phyloP scores from a whole-genome alignment of 345 rosid genomes.

The Balakata baccata region DNA sequence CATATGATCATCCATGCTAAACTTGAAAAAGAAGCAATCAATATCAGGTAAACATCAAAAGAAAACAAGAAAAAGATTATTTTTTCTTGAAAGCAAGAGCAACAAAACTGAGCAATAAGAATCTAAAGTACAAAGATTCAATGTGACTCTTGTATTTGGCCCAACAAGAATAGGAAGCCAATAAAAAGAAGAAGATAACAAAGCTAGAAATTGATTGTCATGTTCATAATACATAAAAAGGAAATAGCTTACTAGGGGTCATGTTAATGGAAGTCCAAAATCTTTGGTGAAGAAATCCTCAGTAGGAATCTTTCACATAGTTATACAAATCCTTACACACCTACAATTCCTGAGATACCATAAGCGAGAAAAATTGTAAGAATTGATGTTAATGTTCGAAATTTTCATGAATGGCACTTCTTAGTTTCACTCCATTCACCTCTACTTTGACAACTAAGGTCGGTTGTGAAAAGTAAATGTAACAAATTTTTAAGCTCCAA shows the following conservation, averaged over 20 bases:
- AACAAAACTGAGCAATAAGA: too few relatives aligned
- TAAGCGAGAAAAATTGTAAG: slow-evolving; percentile 18
- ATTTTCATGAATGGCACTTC: slow-evolving; percentile 37
- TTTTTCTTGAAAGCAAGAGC: too few relatives aligned
- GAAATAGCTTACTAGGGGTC: slow-evolving; percentile 60
- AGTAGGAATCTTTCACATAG: slow-evolving; percentile 94
- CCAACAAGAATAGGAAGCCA: too few relatives aligned
- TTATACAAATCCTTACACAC: slow-evolving; percentile 93
- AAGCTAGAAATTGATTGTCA: background rate
- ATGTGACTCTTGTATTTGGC: too few relatives aligned
- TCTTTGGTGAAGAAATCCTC: slow-evolving; percentile 98
- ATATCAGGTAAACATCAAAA: too few relatives aligned
- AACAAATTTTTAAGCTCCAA: too few relatives aligned
- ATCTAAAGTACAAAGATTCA: too few relatives aligned
- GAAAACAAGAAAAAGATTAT: too few relatives aligned
- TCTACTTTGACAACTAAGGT: slow-evolving; percentile 75
- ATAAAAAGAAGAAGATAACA: background rate
- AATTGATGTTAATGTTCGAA: background rate
- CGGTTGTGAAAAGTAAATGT: background rate
- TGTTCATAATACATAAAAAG: background rate
- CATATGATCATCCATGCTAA: too few relatives aligned
- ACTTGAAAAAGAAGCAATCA: too few relatives aligned
- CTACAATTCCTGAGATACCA: slow-evolving; percentile 98
- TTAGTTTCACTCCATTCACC: slow-evolving; percentile 79
- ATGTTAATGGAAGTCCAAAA: slow-evolving; percentile 95